Conservation (phyloP, 331 rosid species). For the Phaseolus coccineus region DNA sequence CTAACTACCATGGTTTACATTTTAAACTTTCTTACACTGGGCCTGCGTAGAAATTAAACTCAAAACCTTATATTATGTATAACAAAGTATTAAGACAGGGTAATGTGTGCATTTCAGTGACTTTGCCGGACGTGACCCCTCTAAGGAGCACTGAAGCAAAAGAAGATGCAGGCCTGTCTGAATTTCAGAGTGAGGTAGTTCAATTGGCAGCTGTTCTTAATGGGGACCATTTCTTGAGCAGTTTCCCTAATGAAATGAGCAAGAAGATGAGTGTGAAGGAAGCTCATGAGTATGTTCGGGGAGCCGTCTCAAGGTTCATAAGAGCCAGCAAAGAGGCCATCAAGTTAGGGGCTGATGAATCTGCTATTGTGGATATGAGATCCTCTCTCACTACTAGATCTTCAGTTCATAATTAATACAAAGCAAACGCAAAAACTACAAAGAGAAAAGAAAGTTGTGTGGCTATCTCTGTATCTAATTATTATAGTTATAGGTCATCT, state of each 20-base stretch:
- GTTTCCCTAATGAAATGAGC: conserved; percentile 89
- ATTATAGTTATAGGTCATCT: conserved; percentile 18
- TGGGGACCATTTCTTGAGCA: conserved; percentile 91
- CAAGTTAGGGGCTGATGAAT: conserved; percentile 82
- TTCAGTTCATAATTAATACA: conserved; percentile 58
- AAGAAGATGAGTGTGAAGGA: conserved; percentile 83
- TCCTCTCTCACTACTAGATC: conserved; percentile 97
- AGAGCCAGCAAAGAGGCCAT: conserved; percentile 97
- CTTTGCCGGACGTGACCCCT: conserved; percentile 83
- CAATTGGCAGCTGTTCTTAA: conserved; percentile 94
- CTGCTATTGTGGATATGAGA: conserved; percentile 99
- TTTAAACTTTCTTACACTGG: too few species aligned
- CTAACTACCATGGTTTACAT: background rate
- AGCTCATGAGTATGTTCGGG: conserved; percentile 80
- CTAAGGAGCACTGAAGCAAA: conserved; percentile 77
- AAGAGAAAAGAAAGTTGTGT: background rate
- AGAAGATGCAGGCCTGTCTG: conserved; percentile 67
- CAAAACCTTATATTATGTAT: conserved; percentile 8
- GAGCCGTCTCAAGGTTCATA: conserved; percentile 88
- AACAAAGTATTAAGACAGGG: conserved; percentile 23
- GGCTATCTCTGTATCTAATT: conserved; percentile 36
- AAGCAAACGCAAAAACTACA: background rate
- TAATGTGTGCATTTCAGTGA: conserved; percentile 59
- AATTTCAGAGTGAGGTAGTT: conserved; percentile 92
- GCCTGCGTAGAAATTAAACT: background rate